Conservation (phyloP, 768 basidiomycete genomes). For the Trichaptum fuscoviolaceum region DNA sequence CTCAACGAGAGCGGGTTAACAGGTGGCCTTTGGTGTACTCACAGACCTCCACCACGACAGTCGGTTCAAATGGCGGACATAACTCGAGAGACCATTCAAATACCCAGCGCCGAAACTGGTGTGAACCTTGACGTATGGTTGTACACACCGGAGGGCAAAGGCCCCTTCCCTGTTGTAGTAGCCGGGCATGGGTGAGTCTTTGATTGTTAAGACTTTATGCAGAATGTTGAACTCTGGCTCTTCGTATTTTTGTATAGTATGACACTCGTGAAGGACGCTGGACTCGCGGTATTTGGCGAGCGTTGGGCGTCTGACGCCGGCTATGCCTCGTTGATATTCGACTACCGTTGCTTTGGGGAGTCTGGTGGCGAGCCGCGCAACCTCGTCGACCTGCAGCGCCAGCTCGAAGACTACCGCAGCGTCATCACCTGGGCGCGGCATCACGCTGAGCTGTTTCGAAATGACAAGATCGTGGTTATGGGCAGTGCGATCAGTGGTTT, state of each 20-base stretch:
- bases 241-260: conserved; percentile 13
- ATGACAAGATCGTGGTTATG: conserved; percentile 23
- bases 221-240: background rate
- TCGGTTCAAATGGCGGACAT: too few relatives aligned
- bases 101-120: conserved; percentile 11
- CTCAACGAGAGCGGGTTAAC: too few relatives aligned
- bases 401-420: conserved; percentile 20
- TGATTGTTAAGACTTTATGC: too few relatives aligned
- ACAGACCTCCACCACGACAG: too few relatives aligned
- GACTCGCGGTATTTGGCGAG: conserved; percentile 21
- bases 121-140: conserved; percentile 18
- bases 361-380: conserved; percentile 24
- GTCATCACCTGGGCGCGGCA: conserved; percentile 21
- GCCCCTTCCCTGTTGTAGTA: conserved; percentile 18
- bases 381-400: conserved; percentile 17
- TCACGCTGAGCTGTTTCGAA: conserved; percentile 17
- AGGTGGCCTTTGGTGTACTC: too few relatives aligned
- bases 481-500: conserved; percentile 22
- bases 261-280: conserved; percentile 25
- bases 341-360: conserved; percentile 24
- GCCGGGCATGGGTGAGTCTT: conserved; percentile 20
- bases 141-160: conserved; percentile 15
- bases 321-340: conserved; percentile 24
- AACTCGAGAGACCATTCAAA: conserved; percentile 13
- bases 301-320: conserved; percentile 21